Conservation (phyloP, 176 grass and related monocot genomes). For the Tuctoria greenei region DNA sequence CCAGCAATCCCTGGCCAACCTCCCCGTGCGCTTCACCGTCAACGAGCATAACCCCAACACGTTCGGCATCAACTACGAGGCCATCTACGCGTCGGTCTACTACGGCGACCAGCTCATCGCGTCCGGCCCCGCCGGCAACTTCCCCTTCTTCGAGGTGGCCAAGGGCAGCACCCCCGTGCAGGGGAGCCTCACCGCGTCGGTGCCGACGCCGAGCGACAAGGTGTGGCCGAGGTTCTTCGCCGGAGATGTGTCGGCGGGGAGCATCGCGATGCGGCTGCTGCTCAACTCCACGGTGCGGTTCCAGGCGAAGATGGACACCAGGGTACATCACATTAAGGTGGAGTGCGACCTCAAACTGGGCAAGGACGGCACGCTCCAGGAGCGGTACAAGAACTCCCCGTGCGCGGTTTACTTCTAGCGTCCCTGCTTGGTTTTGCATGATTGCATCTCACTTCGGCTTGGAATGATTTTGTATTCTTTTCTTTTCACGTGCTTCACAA, state of each 20-base stretch:
- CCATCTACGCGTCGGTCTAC: constrained; percentile 47
- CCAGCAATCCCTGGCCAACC: constrained; percentile 41
- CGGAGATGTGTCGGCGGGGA: neutral
- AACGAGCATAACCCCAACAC: constrained; percentile 72
- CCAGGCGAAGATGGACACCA: constrained; percentile 67
- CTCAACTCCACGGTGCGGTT: constrained; percentile 66
- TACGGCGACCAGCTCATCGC: constrained; percentile 42
- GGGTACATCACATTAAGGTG: constrained; percentile 57
- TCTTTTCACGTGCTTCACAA: neutral
- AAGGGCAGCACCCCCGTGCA: constrained; percentile 20
- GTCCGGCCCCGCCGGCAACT: neutral
- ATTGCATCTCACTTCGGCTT: neutral
- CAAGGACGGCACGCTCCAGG: neutral
- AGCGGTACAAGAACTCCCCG: neutral
- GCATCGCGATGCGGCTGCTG: constrained; percentile 43
- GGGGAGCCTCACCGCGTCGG: constrained; percentile 35
- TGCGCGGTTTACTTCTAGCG: neutral
- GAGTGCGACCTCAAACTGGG: constrained; percentile 37
- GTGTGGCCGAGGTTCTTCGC: constrained; percentile 44
- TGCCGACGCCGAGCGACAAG: constrained; percentile 23
- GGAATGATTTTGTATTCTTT: neutral
- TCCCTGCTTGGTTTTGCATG: neutral
- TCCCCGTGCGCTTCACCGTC: constrained; percentile 57
- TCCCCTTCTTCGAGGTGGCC: neutral
- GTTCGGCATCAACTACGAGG: constrained; percentile 62